These are phyloP conservation scores for Pinus albicaulis DNA, from an alignment of 75 land plant species.

Conservation along the genomic window DNA sequence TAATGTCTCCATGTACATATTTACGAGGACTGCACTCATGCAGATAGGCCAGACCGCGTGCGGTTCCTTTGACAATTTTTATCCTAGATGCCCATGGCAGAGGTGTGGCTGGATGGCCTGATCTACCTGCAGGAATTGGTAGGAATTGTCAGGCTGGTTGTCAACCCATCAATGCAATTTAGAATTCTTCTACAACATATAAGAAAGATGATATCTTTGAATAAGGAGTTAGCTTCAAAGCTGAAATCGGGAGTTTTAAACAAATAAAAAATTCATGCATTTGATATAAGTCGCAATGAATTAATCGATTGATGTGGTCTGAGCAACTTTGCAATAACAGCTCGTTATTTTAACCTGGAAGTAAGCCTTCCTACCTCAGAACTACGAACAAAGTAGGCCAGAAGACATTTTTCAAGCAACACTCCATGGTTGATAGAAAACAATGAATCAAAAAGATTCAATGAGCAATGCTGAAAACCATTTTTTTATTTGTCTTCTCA, in stretches of 20 bases:
- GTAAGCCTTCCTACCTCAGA: background rate
- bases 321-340: background rate
- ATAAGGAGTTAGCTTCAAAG: background rate
- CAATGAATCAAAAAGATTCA: too few species aligned
- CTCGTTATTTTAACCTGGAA: background rate
- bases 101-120: conserved; percentile 36
- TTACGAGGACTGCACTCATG: conserved; percentile 88
- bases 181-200: background rate
- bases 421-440: background rate
- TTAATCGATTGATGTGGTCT: background rate
- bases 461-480: too few species aligned
- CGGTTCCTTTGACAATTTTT: conserved; percentile 65
- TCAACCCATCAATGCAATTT: background rate
- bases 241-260: background rate
- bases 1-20: conserved; percentile 83
- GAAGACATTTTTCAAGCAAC: background rate
- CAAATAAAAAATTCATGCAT: background rate
- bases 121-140: conserved; percentile 34
- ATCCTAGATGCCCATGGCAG: conserved; percentile 73
- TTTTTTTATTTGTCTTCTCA: too few species aligned
- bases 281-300: background rate
- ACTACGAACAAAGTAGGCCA: background rate
- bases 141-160: background rate
- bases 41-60: conserved; percentile 73
- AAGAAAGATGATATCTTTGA: background rate